A percentile compares a stretch with the other conserved stretches of the same genome.
Evolutionary conservation across 257 asterid genomes (phyloP).

Genomic region (Capsicum rhomboideum): DNA sequence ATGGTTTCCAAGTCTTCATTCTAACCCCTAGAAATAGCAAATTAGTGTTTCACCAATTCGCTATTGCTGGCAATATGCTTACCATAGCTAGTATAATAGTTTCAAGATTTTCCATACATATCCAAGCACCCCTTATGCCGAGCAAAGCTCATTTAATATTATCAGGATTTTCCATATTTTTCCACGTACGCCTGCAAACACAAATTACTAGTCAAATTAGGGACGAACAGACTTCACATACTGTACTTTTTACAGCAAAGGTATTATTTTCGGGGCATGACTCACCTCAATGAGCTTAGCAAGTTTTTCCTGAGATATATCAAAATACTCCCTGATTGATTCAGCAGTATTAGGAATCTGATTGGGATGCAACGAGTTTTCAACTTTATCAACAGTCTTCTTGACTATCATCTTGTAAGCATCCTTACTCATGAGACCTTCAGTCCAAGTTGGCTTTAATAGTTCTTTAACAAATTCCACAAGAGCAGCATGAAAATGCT

Average conservation of each 20-base stretch:
- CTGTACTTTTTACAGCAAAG: background rate
- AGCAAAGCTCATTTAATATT: slow-evolving; percentile 16
- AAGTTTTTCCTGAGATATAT: slow-evolving; percentile 50
- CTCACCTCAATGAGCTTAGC: slow-evolving; percentile 85
- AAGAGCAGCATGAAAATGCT: slow-evolving; percentile 54
- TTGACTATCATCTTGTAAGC: slow-evolving; percentile 75
- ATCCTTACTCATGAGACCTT: slow-evolving; percentile 69
- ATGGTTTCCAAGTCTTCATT: background rate
- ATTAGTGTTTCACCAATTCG: background rate
- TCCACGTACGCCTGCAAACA: slow-evolving; percentile 76
- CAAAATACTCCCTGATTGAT: slow-evolving; percentile 42
- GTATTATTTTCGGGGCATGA: slow-evolving; percentile 10
- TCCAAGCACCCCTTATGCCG: background rate
- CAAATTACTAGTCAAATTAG: slow-evolving; percentile 18
- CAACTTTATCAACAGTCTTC: slow-evolving; percentile 66
- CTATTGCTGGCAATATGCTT: background rate
- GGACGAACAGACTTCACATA: background rate
- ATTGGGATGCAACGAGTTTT: slow-evolving; percentile 45
- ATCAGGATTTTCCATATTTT: slow-evolving; percentile 53
- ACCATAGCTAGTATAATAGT: background rate
- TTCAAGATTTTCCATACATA: slow-evolving; percentile 1
- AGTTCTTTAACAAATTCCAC: slow-evolving; percentile 71
- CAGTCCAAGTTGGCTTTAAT: slow-evolving; percentile 71
- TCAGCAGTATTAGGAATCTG: slow-evolving; percentile 70
- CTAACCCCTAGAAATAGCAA: background rate